Evolutionary conservation across 2,329 filamentous ascomycete species (phyloP).

Genomic region (Neocatenulostroma microsporum): DNA sequence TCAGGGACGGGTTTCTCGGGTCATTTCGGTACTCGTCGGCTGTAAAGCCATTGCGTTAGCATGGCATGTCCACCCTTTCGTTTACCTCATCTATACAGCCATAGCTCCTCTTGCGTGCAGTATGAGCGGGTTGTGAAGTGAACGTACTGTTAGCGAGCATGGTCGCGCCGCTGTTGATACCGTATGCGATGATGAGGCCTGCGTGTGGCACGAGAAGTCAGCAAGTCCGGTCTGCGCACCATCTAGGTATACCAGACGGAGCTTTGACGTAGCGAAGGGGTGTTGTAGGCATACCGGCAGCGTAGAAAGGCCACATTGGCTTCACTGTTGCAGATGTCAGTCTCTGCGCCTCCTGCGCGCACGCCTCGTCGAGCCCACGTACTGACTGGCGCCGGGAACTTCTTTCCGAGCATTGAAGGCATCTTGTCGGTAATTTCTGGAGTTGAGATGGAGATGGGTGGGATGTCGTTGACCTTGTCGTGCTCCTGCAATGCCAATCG

Average conservation of each 20-base stretch:
- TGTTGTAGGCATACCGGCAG: conserved; percentile 75
- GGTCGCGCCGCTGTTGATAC: conserved; percentile 76
- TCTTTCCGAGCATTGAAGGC: conserved; percentile 41
- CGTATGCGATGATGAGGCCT: conserved; percentile 85
- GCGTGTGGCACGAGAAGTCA: too few relatives aligned
- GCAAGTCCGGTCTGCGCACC: too few relatives aligned
- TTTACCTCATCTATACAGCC: too few relatives aligned
- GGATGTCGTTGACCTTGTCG: too few relatives aligned
- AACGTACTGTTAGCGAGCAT: conserved; percentile 72
- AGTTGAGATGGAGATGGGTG: not conserved
- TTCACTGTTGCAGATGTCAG: conserved; percentile 51
- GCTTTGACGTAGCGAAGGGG: too few relatives aligned
- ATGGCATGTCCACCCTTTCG: not conserved
- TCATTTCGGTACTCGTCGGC: conserved; percentile 97
- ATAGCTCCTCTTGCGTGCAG: not conserved
- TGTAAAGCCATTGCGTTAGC: conserved; percentile 32
- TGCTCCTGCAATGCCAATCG: too few relatives aligned
- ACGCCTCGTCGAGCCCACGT: conserved; percentile 21
- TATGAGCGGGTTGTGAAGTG: conserved; percentile 15
- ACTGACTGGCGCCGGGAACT: conserved; percentile 46
- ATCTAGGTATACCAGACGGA: too few relatives aligned
- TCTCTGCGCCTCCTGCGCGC: not conserved
- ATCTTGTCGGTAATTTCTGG: conserved; percentile 14
- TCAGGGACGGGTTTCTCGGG: conserved; percentile 67
- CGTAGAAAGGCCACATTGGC: conserved; percentile 90